Evolutionary conservation across 1,139 yeast genomes (phyloP).

Genomic region (Kurtzmaniella quercitrusa): DNA sequence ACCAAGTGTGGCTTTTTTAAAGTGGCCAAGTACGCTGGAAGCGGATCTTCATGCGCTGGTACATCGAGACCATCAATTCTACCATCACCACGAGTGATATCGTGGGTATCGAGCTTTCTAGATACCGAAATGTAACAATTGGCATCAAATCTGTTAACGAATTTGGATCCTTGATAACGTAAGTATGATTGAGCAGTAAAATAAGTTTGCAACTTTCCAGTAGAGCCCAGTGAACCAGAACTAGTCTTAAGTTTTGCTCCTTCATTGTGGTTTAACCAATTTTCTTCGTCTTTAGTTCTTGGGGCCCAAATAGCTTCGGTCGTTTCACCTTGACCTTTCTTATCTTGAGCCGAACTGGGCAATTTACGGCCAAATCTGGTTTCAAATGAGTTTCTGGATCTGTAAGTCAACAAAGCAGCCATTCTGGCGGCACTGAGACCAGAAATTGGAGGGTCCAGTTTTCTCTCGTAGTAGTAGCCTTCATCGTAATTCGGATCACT

Average conservation of each 20-base stretch:
- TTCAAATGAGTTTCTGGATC: conserved; percentile 91
- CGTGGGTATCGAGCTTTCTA: conserved; percentile 91
- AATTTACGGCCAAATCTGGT: conserved; percentile 79
- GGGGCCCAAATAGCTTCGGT: conserved; percentile 28
- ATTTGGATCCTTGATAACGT: conserved; percentile 90
- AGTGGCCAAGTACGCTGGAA: conserved; percentile 42
- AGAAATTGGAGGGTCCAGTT: conserved; percentile 52
- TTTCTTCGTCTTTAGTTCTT: conserved; percentile 41
- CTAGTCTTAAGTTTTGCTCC: conserved; percentile 17
- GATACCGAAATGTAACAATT: conserved; percentile 94
- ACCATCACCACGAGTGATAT: conserved; percentile 64
- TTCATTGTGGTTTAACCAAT: conserved; percentile 43
- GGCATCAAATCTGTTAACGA: conserved; percentile 87
- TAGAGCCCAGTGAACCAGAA: conserved; percentile 12
- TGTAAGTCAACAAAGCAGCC: conserved; percentile 90
- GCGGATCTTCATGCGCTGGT: conserved; percentile 28
- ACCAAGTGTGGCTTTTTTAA: conserved; percentile 73
- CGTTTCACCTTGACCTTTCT: conserved; percentile 16
- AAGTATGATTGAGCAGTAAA: conserved; percentile 94
- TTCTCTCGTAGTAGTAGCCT: conserved; percentile 68
- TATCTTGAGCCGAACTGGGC: conserved; percentile 31
- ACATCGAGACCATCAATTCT: conserved; percentile 37
- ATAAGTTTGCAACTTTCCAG: conserved; percentile 67
- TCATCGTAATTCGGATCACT: conserved; percentile 91
- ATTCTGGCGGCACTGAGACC: conserved; percentile 96